Evolutionary conservation across 768 basidiomycete species (phyloP).

Genomic region (Tulasnella sp.): DNA sequence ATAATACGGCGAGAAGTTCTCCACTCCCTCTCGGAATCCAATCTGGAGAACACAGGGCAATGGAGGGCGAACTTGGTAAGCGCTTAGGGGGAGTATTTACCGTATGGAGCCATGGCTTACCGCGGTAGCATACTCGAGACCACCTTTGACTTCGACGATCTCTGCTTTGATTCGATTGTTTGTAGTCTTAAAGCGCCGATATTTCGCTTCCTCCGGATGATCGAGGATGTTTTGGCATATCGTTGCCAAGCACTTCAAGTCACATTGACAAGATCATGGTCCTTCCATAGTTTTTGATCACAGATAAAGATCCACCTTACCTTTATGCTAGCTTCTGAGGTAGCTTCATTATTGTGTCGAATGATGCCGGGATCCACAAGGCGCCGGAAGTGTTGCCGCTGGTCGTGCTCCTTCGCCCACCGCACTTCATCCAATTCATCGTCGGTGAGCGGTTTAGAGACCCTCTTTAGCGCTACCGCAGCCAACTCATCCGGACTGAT

Average conservation of each 20-base stretch:
- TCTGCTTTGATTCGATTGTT: slow-evolving; percentile 56
- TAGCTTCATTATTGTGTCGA: slow-evolving; percentile 54
- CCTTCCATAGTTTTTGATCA: background rate
- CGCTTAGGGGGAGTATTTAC: slow-evolving; percentile 7
- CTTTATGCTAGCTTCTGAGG: slow-evolving; percentile 52
- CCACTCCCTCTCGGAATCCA: slow-evolving; percentile 63
- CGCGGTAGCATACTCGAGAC: slow-evolving; percentile 70
- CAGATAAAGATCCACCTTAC: slow-evolving; percentile 32
- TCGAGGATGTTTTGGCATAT: slow-evolving; percentile 64
- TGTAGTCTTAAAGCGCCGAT: slow-evolving; percentile 62
- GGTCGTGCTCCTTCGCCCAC: slow-evolving; percentile 44
- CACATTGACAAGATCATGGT: background rate
- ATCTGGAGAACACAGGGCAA: slow-evolving; percentile 35
- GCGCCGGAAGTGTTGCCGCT: slow-evolving; percentile 60
- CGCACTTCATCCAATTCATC: slow-evolving; percentile 19
- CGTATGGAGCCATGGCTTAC: slow-evolving; percentile 35
- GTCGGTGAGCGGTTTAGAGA: background rate
- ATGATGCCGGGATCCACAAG: slow-evolving; percentile 70
- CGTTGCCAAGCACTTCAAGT: slow-evolving; percentile 46
- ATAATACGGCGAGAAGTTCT: slow-evolving; percentile 65
- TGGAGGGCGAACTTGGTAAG: background rate
- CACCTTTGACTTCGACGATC: slow-evolving; percentile 59
- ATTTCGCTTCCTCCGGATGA: slow-evolving; percentile 66
- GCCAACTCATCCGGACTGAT: background rate
- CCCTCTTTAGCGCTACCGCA: background rate